These are phyloP conservation scores for Paraurostyla sp. DNA, from an alignment of 73 alveolate species.

Conservation along the genomic window DNA sequence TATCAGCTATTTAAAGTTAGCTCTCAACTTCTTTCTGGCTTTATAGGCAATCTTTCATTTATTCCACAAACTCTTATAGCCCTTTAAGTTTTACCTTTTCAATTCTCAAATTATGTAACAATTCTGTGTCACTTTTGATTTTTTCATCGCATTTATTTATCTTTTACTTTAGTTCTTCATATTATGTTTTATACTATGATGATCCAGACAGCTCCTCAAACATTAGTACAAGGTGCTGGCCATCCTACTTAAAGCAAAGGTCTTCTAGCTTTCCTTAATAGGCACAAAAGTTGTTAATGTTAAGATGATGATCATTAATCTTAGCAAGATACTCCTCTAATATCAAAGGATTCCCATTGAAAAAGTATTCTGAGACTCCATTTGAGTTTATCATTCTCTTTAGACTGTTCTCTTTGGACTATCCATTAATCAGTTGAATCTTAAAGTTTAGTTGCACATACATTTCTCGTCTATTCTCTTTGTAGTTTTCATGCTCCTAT, in stretches of 20 bases:
- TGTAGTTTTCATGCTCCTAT: slow-evolving; percentile 62
- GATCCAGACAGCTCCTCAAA: slow-evolving; percentile 71
- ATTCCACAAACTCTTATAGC: slow-evolving; percentile 48
- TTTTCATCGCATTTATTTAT: slow-evolving; percentile 6
- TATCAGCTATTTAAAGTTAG: neutral
- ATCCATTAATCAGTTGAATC: neutral
- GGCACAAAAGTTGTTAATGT: slow-evolving; percentile 8
- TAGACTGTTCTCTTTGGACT: slow-evolving; percentile 66
- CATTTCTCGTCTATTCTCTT: slow-evolving; percentile 42
- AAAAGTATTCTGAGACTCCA: slow-evolving; percentile 82
- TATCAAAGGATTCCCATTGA: slow-evolving; percentile 74
- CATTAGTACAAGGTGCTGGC: slow-evolving; percentile 21
- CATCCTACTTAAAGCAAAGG: slow-evolving; percentile 35
- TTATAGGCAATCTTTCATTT: slow-evolving; percentile 11
- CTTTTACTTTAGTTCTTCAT: slow-evolving; percentile 15
- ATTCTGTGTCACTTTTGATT: slow-evolving; percentile 17
- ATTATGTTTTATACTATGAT: slow-evolving; percentile 34
- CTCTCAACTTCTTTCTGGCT: slow-evolving; percentile 47
- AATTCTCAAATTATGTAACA: slow-evolving; percentile 22
- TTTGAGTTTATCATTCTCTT: slow-evolving; percentile 77
- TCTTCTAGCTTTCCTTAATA: slow-evolving; percentile 53
- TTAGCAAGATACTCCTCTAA: slow-evolving; percentile 81
- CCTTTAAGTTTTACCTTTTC: slow-evolving; percentile 68
- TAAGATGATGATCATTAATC: slow-evolving; percentile 52
- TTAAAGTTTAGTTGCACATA: slow-evolving; percentile 63